Conservation (phyloP, 164 flowering plant species). For the Sedum album region DNA sequence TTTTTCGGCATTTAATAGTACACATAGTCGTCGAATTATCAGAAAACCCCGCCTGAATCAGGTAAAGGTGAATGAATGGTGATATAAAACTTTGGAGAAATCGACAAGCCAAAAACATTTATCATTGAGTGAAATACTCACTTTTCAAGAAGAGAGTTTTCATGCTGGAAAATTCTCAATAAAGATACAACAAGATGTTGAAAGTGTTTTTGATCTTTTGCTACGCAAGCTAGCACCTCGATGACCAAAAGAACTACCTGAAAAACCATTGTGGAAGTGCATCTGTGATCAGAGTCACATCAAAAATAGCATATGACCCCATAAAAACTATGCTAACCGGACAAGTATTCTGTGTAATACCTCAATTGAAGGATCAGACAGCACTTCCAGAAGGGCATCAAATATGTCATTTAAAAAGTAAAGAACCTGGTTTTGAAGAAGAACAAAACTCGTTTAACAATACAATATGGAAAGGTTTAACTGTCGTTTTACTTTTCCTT, state of each 20-base stretch:
- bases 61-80: background rate
- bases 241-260: slow-evolving; percentile 96
- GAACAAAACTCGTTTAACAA: slow-evolving; percentile 55
- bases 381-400: slow-evolving; percentile 64
- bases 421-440: slow-evolving; percentile 14
- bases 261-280: background rate
- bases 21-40: slow-evolving; percentile 86
- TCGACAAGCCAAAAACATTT: background rate
- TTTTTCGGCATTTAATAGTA: slow-evolving; percentile 80
- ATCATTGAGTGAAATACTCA: slow-evolving; percentile 28
- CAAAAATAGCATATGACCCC: background rate
- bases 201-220: slow-evolving; percentile 67
- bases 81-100: no score
- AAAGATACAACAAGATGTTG: slow-evolving; percentile 66
- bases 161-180: slow-evolving; percentile 61
- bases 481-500: background rate
- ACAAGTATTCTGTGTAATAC: slow-evolving; percentile 25
- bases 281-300: background rate
- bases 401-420: slow-evolving; percentile 51
- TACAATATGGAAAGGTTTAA: slow-evolving; percentile 1
- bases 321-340: background rate
- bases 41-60: slow-evolving; percentile 79
- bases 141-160: slow-evolving; percentile 84
- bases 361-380: slow-evolving; percentile 91
- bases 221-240: slow-evolving; percentile 94